Evolutionary conservation across 2,329 filamentous ascomycete species (phyloP).

Genomic region (Colletotrichum filicis): DNA sequence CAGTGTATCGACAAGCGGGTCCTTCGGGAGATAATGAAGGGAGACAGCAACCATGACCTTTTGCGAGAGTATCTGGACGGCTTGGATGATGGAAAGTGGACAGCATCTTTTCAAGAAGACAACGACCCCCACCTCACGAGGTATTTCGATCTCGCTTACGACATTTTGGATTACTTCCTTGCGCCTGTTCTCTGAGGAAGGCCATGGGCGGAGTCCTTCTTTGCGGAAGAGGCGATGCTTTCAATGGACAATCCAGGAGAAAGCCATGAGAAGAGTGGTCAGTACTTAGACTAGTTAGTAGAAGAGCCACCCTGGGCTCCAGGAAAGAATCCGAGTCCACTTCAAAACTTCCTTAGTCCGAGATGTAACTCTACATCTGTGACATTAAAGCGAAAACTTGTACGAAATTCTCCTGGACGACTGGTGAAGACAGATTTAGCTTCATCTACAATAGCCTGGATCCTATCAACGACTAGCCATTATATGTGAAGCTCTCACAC

Average conservation of each 20-base stretch:
- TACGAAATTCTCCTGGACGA: too few relatives aligned
- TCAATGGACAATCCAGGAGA: not conserved
- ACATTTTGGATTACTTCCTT: constrained; percentile 64
- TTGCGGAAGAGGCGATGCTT: not conserved
- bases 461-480: not conserved
- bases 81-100: constrained; percentile 58
- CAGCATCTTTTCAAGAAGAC: constrained; percentile 44
- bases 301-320: not conserved
- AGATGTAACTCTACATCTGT: too few relatives aligned
- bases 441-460: not conserved
- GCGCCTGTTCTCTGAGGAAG: constrained; percentile 57
- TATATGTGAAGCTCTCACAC: not conserved
- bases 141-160: constrained; percentile 63
- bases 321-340: not conserved
- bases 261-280: not conserved
- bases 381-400: too few relatives aligned
- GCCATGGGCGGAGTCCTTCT: not conserved
- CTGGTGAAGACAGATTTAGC: not conserved
- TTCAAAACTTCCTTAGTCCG: not conserved
- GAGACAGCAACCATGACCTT: constrained; percentile 46
- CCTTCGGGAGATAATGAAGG: constrained; percentile 55
- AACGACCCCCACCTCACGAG: constrained; percentile 35
- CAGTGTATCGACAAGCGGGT: constrained; percentile 60
- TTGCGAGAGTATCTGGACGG: constrained; percentile 62
- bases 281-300: not conserved